A percentile compares a stretch with the other conserved stretches of the same genome.
Conservation (phyloP, 2,329 filamentous ascomycete species). For the Laburnicola sp. region DNA sequence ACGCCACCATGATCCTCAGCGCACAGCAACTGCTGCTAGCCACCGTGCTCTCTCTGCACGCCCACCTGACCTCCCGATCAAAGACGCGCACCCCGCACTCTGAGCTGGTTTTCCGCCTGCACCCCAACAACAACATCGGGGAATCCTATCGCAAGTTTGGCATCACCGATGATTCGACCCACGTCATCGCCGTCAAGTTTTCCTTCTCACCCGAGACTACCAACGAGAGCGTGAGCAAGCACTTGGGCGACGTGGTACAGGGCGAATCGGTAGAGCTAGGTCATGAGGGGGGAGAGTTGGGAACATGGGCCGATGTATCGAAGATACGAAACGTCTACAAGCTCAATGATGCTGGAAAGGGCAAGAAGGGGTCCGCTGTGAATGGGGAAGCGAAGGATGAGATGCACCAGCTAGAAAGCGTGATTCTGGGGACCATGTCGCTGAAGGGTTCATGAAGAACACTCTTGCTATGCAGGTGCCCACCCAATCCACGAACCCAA, state of each 20-base stretch:
- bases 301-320: constrained; percentile 53
- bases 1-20: constrained; percentile 76
- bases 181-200: constrained; percentile 82
- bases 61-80: constrained; percentile 62
- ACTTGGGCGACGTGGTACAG: constrained; percentile 31
- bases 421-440: constrained; percentile 77
- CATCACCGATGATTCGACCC: constrained; percentile 68
- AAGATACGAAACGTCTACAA: constrained; percentile 87
- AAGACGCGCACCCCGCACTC: constrained; percentile 87
- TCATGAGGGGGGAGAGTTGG: constrained; percentile 49
- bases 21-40: constrained; percentile 73
- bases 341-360: constrained; percentile 60
- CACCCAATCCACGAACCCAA: neutral
- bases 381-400: constrained; percentile 45
- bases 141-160: constrained; percentile 91
- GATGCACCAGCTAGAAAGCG: constrained; percentile 64
- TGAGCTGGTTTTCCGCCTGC: constrained; percentile 80
- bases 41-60: constrained; percentile 74
- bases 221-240: constrained; percentile 27
- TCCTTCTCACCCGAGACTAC: constrained; percentile 42
- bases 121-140: constrained; percentile 84
- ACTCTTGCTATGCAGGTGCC: neutral
- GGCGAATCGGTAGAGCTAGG: constrained; percentile 30
- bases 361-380: constrained; percentile 38
- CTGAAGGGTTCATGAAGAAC: constrained; percentile 65